Evolutionary conservation across 352 stramenopile genomes (phyloP).

Genomic region (Blastocystis sp.): DNA sequence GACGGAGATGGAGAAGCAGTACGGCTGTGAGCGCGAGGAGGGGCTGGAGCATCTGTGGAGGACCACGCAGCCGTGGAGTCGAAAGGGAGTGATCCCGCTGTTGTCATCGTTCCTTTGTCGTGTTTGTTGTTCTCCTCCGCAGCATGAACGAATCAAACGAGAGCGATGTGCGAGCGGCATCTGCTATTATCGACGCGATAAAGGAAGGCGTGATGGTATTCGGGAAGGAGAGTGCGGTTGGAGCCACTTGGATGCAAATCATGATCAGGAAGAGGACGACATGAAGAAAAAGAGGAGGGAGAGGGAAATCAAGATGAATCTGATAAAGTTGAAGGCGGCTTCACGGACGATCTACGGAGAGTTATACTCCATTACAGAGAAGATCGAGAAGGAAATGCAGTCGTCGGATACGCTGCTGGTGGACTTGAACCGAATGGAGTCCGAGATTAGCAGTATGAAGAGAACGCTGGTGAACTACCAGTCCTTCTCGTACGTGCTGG

Average conservation of each 20-base stretch:
- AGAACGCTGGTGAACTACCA: constrained; percentile 15
- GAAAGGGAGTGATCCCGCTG: neutral
- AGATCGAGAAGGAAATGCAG: constrained; percentile 38
- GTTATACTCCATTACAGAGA: neutral
- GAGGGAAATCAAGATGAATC: constrained; percentile 42
- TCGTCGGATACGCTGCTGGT: constrained; percentile 7
- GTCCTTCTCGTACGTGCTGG: constrained; percentile 15
- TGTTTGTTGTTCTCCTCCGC: neutral
- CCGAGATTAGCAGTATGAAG: constrained; percentile 27
- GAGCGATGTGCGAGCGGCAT: neutral
- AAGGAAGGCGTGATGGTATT: neutral
- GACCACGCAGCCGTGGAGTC: neutral
- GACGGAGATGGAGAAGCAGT: neutral
- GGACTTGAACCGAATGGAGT: constrained; percentile 45
- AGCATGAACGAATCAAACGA: neutral
- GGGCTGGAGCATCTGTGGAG: neutral
- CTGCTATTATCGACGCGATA: constrained; percentile 33
- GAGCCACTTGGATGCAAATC: neutral
- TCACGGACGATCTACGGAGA: constrained; percentile 37
- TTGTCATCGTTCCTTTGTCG: neutral
- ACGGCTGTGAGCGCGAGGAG: neutral
- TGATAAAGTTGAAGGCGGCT: constrained; percentile 40
- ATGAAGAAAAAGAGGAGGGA: neutral
- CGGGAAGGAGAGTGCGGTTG: neutral
- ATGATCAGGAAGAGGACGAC: neutral